Conservation (phyloP, 306 rosid genomes). For the Lotus japonicus region DNA sequence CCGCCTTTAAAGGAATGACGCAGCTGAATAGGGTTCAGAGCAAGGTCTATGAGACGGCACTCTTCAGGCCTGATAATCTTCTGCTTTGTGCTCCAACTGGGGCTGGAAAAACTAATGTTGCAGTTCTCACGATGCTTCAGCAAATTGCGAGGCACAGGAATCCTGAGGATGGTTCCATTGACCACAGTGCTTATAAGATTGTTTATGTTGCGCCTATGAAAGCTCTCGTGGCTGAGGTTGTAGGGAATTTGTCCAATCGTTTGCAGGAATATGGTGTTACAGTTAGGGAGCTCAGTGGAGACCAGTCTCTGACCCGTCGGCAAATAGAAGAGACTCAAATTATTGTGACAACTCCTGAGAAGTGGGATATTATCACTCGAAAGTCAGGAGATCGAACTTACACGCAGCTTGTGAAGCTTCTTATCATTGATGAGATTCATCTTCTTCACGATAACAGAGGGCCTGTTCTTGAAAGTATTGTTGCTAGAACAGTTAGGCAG, state of each 20-base stretch:
- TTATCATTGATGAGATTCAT: constrained; percentile 93
- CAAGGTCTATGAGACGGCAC: constrained; percentile 81
- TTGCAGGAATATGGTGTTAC: constrained; percentile 80
- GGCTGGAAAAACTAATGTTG: constrained; percentile 99
- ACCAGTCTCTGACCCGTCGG: constrained; percentile 80
- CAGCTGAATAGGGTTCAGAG: constrained; percentile 95
- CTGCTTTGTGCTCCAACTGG: constrained; percentile 97
- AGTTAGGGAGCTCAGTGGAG: constrained; percentile 93
- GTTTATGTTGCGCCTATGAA: constrained; percentile 99
- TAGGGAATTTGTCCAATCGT: constrained; percentile 88
- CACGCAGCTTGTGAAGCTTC: constrained; percentile 85
- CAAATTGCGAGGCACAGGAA: constrained; percentile 74
- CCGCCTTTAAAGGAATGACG: constrained; percentile 86
- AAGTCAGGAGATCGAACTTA: constrained; percentile 95
- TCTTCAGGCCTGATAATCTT: constrained; percentile 58
- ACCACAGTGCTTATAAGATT: constrained; percentile 75
- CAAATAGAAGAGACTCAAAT: constrained; percentile 96
- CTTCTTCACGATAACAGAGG: constrained; percentile 98
- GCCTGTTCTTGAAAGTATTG: constrained; percentile 95
- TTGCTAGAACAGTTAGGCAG: constrained; percentile 97
- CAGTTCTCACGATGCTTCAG: constrained; percentile 90
- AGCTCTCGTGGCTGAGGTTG: constrained; percentile 98
- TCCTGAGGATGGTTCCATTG: constrained; percentile 73
- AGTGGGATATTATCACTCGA: constrained; percentile 97
- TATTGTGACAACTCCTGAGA: constrained; percentile 96